Evolutionary conservation across 2,329 filamentous ascomycete genomes (phyloP).

Genomic region (Alternaria hordeiaustralica): DNA sequence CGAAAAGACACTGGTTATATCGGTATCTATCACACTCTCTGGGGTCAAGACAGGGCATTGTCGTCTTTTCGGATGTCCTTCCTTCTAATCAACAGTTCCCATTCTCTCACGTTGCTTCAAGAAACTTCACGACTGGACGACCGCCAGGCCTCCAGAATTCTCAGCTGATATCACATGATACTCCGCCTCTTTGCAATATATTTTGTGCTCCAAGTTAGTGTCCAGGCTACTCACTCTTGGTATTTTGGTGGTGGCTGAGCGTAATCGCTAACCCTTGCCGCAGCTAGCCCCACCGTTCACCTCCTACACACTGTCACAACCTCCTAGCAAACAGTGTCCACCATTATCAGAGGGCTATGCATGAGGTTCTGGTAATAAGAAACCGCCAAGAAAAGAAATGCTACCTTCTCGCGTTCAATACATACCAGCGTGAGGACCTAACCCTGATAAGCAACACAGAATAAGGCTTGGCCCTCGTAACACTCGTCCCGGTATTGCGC

Average conservation of each 20-base stretch:
- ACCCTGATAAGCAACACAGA: neutral
- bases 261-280: neutral
- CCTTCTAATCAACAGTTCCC: neutral
- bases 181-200: constrained; percentile 8
- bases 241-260: neutral
- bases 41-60: neutral
- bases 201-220: neutral
- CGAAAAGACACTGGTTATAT: neutral
- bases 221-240: neutral
- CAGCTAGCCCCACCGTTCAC: neutral
- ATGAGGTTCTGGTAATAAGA: neutral
- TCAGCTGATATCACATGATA: neutral
- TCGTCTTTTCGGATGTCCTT: neutral
- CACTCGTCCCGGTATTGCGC: neutral
- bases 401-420: neutral
- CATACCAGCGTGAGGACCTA: neutral
- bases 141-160: neutral
- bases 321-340: neutral
- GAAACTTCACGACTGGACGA: neutral
- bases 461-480: neutral
- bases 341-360: neutral
- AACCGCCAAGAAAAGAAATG: neutral
- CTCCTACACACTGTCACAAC: neutral
- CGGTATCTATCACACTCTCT: neutral
- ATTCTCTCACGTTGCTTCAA: neutral